Conservation (phyloP, 371 early-diverging fungal species). For the Chytridium lagenaria region DNA sequence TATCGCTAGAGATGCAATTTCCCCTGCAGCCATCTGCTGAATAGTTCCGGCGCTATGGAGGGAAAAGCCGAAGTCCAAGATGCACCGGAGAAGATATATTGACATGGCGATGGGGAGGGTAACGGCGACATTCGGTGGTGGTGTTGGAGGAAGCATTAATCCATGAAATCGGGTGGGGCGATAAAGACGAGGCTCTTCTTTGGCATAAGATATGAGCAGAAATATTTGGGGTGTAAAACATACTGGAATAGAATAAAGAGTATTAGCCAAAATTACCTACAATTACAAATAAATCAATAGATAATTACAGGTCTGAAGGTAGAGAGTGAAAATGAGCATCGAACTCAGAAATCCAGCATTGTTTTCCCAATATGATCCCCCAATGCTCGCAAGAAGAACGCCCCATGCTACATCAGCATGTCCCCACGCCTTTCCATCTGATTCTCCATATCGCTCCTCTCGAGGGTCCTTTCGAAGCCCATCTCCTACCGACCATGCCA, state of each 20-base stretch:
- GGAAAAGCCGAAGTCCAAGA: background rate
- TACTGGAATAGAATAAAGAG: background rate
- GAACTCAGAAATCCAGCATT: background rate
- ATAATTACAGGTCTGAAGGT: constrained; percentile 12
- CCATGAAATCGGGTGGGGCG: constrained; percentile 17
- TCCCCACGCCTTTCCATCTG: constrained; percentile 8
- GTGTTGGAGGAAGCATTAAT: constrained; percentile 17
- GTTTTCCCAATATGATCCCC: constrained; percentile 7
- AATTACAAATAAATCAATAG: no score
- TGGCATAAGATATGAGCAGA: constrained; percentile 3
- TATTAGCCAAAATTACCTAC: no score
- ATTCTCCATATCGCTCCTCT: background rate
- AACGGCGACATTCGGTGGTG: background rate
- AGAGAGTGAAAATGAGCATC: background rate
- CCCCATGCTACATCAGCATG: constrained; percentile 18
- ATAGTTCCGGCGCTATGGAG: background rate
- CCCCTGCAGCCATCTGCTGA: background rate
- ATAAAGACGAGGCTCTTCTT: constrained; percentile 16
- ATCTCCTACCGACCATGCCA: background rate
- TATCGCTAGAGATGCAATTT: background rate
- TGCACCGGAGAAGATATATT: background rate
- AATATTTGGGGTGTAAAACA: constrained; percentile 14
- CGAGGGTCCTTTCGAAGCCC: background rate
- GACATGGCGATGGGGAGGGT: constrained; percentile 1
- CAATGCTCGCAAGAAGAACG: background rate